Conservation (phyloP, 768 basidiomycete species). For the Rickenella mellea region DNA sequence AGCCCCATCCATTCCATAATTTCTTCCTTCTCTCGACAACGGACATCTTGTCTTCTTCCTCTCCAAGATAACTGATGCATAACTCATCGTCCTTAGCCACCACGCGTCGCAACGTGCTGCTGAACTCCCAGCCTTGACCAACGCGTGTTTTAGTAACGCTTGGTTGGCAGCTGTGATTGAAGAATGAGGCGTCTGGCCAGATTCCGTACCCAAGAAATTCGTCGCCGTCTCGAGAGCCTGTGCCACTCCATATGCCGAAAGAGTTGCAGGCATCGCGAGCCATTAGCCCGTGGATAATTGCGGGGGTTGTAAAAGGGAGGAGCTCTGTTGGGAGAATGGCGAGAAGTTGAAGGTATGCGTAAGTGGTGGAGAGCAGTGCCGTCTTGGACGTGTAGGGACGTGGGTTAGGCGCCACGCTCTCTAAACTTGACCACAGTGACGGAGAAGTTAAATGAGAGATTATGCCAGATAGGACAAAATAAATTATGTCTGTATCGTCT, state of each 20-base stretch:
- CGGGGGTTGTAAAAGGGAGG: neutral
- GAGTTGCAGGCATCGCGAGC: conserved; percentile 1
- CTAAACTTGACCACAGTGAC: neutral
- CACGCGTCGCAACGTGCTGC: neutral
- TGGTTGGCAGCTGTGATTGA: conserved; percentile 1
- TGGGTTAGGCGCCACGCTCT: neutral
- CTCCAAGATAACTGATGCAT: neutral
- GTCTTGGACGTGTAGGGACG: neutral
- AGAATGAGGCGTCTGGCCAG: conserved; percentile 1
- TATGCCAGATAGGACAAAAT: neutral
- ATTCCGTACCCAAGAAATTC: conserved; percentile 16
- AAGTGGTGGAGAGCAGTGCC: neutral
- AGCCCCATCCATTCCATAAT: conserved; percentile 1
- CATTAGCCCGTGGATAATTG: neutral
- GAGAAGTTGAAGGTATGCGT: neutral
- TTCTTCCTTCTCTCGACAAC: neutral
- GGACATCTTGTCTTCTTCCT: neutral
- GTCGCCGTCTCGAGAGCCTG: neutral
- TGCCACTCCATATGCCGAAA: conserved; percentile 3
- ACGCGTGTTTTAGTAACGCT: neutral
- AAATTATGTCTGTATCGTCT: neutral
- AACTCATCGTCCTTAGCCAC: neutral
- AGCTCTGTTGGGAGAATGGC: neutral
- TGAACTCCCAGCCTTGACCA: neutral
- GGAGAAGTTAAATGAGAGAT: neutral